A percentile compares a stretch with the other conserved stretches of the same genome.
phyloP scores from a whole-genome alignment of 2,329 filamentous ascomycete species.

The Xylariales sp. region DNA sequence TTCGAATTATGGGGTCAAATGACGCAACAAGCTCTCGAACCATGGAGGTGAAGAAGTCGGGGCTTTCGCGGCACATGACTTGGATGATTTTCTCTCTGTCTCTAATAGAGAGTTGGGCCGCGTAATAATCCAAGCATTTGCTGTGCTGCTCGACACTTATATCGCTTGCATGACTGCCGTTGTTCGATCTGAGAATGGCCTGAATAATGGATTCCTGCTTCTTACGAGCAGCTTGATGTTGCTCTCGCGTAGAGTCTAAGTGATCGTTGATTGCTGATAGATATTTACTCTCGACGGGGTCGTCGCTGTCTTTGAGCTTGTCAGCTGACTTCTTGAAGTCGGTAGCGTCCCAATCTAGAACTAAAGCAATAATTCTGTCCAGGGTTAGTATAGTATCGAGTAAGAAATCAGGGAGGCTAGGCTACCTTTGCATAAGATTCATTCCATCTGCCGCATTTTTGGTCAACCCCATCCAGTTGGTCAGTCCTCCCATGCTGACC shows the following conservation, averaged over 20 bases:
- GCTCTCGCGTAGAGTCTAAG: conserved; percentile 44
- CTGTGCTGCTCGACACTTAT: conserved; percentile 58
- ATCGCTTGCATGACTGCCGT: conserved; percentile 38
- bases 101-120: conserved; percentile 63
- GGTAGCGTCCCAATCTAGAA: conserved; percentile 66
- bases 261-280: conserved; percentile 57
- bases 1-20: conserved; percentile 70
- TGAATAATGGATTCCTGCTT: conserved; percentile 63
- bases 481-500: conserved; percentile 66
- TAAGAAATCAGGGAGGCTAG: background rate
- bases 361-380: conserved; percentile 64
- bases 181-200: conserved; percentile 55
- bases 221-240: conserved; percentile 56
- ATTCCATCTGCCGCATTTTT: conserved; percentile 69
- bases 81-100: conserved; percentile 69
- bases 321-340: conserved; percentile 64
- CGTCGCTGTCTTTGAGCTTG: conserved; percentile 59
- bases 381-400: conserved; percentile 9
- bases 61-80: conserved; percentile 61
- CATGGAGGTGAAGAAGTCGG: conserved; percentile 67
- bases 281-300: conserved; percentile 55
- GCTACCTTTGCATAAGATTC: conserved; percentile 67
- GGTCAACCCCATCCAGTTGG: conserved; percentile 75
- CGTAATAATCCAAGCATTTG: conserved; percentile 64
- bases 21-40: conserved; percentile 61